These are phyloP conservation scores for Mycena vulgaris DNA, from an alignment of 768 basidiomycete genomes.

Conservation along the genomic window DNA sequence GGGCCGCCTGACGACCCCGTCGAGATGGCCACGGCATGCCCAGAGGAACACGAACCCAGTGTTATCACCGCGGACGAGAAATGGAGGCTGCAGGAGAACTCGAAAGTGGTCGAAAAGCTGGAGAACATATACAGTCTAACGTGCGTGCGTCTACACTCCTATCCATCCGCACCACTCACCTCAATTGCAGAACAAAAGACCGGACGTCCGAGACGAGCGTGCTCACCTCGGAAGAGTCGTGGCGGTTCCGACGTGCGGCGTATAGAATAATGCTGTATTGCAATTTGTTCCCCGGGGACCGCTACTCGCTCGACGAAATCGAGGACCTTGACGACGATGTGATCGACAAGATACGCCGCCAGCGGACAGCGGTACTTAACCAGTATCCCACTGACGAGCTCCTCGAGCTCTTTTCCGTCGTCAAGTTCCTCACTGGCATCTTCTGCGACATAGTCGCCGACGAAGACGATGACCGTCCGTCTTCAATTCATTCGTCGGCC, in stretches of 20 bases:
- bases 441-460: background rate
- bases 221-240: background rate
- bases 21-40: conserved; percentile 8
- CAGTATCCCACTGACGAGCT: conserved; percentile 28
- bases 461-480: background rate
- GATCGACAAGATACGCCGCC: background rate
- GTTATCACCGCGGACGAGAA: conserved; percentile 26
- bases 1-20: too few relatives aligned
- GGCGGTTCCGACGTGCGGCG: conserved; percentile 24
- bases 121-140: conserved; percentile 44
- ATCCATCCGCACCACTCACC: background rate
- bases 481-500: background rate
- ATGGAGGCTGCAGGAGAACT: conserved; percentile 6
- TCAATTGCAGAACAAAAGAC: background rate
- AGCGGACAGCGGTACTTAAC: conserved; percentile 13
- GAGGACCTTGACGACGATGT: background rate
- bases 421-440: conserved; percentile 27
- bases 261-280: conserved; percentile 34
- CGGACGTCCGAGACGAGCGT: conserved; percentile 19
- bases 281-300: conserved; percentile 1
- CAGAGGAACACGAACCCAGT: conserved; percentile 6
- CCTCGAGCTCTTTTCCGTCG: conserved; percentile 24
- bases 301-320: background rate
- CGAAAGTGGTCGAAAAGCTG: conserved; percentile 24
- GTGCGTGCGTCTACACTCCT: conserved; percentile 29